These are phyloP conservation scores for Nemania serpens DNA, from an alignment of 2,329 filamentous ascomycete genomes.

Conservation along the genomic window DNA sequence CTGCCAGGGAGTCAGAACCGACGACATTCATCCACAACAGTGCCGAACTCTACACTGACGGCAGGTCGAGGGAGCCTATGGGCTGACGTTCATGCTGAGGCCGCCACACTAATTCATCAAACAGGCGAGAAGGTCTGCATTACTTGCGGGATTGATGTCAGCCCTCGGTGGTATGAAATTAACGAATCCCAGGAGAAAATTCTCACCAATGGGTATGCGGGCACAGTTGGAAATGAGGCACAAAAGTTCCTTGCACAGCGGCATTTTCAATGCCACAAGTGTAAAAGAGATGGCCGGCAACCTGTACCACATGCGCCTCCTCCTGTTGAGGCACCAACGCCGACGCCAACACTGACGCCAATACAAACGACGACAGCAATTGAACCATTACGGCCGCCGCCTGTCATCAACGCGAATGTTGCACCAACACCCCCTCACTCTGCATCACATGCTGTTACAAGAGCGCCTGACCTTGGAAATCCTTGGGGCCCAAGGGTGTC, in stretches of 20 bases:
- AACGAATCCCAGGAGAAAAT: constrained; percentile 57
- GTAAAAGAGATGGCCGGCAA: constrained; percentile 60
- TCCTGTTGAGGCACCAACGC: constrained; percentile 35
- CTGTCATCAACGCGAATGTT: constrained; percentile 32
- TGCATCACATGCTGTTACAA: constrained; percentile 32
- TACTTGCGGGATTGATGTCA: constrained; percentile 71
- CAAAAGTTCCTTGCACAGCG: constrained; percentile 63
- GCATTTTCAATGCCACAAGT: constrained; percentile 77
- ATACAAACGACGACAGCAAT: constrained; percentile 38
- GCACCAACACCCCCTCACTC: constrained; percentile 36
- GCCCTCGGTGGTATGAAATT: constrained; percentile 73
- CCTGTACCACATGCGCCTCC: constrained; percentile 43
- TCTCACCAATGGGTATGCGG: constrained; percentile 57
- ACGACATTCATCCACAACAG: constrained; percentile 59
- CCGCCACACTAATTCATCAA: constrained; percentile 39
- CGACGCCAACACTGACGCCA: constrained; percentile 35
- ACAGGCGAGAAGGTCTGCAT: constrained; percentile 62
- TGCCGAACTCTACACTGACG: constrained; percentile 35
- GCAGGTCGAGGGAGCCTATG: constrained; percentile 30
- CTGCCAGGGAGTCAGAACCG: constrained; percentile 51
- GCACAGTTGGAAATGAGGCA: constrained; percentile 58
- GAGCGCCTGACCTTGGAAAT: constrained; percentile 31
- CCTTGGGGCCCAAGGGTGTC: constrained; percentile 34
- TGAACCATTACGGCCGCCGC: constrained; percentile 36
- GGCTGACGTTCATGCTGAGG: constrained; percentile 38